phyloP scores from a whole-genome alignment of 1,284 basidiomycete genomes.

The Butyriboletus appendiculatus region DNA sequence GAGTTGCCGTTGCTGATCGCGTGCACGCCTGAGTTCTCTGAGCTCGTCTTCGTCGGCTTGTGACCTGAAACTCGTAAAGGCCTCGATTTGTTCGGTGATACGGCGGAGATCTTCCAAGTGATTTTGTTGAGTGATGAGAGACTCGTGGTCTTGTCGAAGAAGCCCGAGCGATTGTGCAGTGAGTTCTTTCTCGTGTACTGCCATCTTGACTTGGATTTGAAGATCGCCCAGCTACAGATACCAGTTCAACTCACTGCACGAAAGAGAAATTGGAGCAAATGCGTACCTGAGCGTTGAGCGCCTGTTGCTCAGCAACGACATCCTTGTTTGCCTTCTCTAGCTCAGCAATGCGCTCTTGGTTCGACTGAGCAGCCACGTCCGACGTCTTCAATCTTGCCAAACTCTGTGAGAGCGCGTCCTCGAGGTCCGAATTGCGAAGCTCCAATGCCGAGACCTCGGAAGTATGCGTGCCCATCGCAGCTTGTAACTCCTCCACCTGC shows the following conservation, averaged over 20 bases:
- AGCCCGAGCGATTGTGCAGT: slow-evolving; percentile 47
- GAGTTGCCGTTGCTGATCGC: slow-evolving; percentile 63
- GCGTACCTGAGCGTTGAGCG: slow-evolving; percentile 59
- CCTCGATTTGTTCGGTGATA: slow-evolving; percentile 67
- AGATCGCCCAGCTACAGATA: slow-evolving; percentile 55
- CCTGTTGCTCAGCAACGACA: slow-evolving; percentile 51
- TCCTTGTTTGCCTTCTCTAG: slow-evolving; percentile 63
- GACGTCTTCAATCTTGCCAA: slow-evolving; percentile 68
- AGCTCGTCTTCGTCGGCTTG: slow-evolving; percentile 71
- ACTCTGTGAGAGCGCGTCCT: slow-evolving; percentile 68
- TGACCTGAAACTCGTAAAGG: slow-evolving; percentile 57
- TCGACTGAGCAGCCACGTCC: slow-evolving; percentile 60
- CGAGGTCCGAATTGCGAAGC: slow-evolving; percentile 59
- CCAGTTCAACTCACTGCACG: not conserved
- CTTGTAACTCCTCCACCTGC: slow-evolving; percentile 57
- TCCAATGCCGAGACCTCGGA: slow-evolving; percentile 51
- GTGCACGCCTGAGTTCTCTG: slow-evolving; percentile 61
- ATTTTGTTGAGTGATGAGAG: slow-evolving; percentile 56
- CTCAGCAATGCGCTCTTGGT: slow-evolving; percentile 57
- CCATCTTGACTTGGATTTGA: slow-evolving; percentile 56
- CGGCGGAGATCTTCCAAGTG: slow-evolving; percentile 73
- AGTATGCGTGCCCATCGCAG: slow-evolving; percentile 43
- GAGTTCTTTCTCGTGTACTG: slow-evolving; percentile 61
- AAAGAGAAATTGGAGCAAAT: not conserved
- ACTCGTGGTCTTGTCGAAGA: slow-evolving; percentile 62